Conservation (phyloP, 257 asterid genomes). For the Capsicum pubescens region DNA sequence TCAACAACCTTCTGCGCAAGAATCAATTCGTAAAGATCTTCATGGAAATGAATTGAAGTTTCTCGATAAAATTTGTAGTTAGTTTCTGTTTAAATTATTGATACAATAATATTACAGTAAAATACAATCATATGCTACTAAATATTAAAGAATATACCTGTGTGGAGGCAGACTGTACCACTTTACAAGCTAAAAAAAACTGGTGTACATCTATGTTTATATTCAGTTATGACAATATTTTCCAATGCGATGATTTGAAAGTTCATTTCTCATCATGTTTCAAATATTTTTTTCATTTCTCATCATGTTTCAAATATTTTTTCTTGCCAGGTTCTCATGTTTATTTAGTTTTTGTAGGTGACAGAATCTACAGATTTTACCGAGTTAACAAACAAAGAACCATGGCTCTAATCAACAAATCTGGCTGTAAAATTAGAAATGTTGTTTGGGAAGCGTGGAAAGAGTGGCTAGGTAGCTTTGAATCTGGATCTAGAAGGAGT, state of each 20-base stretch:
- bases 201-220: too few relatives aligned
- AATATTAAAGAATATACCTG: too few relatives aligned
- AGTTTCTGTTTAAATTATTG: too few relatives aligned
- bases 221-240: background rate
- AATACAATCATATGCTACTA: too few relatives aligned
- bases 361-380: constrained; percentile 71
- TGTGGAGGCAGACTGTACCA: too few relatives aligned
- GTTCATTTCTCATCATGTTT: background rate
- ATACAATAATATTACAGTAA: too few relatives aligned
- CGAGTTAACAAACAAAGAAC: constrained; percentile 77
- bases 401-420: constrained; percentile 91
- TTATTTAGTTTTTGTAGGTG: constrained; percentile 49
- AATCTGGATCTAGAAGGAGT: constrained; percentile 82
- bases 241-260: background rate
- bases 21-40: too few relatives aligned
- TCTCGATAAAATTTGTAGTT: too few relatives aligned
- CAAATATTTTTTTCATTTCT: background rate
- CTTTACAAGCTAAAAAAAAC: too few relatives aligned
- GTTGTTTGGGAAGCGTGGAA: constrained; percentile 91
- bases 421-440: constrained; percentile 91
- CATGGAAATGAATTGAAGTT: too few relatives aligned
- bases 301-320: background rate
- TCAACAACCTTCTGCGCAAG: too few relatives aligned
- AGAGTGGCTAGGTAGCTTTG: constrained; percentile 86
- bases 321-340: background rate